Percentiles rank a stretch among this genome's conserved stretches.
These are phyloP conservation scores for Cladosporium sp. DNA, from an alignment of 2,329 filamentous ascomycete genomes.

Conservation along the genomic window DNA sequence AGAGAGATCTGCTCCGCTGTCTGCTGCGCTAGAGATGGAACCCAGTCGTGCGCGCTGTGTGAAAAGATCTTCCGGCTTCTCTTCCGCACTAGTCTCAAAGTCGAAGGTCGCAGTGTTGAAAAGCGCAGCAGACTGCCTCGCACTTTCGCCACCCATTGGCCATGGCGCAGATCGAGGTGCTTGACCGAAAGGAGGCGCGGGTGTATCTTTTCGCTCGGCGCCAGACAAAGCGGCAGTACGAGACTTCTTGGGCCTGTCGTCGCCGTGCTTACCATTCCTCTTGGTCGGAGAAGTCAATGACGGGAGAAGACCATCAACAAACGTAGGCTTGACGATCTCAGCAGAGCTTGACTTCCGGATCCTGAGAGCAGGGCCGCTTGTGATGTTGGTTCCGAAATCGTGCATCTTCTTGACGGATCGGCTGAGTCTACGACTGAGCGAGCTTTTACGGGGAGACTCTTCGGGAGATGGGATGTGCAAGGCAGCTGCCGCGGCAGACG, in stretches of 20 bases:
- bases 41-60: constrained; percentile 30
- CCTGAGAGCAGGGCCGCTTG: constrained; percentile 9
- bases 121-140: constrained; percentile 34
- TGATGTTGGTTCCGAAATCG: constrained; percentile 17
- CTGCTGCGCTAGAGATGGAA: constrained; percentile 37
- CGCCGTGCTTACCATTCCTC: constrained; percentile 28
- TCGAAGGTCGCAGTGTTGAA: constrained; percentile 23
- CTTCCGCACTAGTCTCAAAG: constrained; percentile 8
- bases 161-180: constrained; percentile 26
- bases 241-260: constrained; percentile 33
- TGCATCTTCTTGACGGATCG: constrained; percentile 19
- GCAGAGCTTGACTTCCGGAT: constrained; percentile 10
- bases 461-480: neutral
- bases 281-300: constrained; percentile 35
- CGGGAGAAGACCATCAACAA: neutral
- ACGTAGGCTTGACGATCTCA: neutral
- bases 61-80: constrained; percentile 25
- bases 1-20: constrained; percentile 39
- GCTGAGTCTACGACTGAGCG: constrained; percentile 15
- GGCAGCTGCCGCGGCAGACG: neutral
- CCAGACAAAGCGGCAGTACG: constrained; percentile 21
- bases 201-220: constrained; percentile 37
- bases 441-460: constrained; percentile 13
- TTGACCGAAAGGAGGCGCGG: constrained; percentile 28
- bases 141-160: constrained; percentile 33